phyloP scores from a whole-genome alignment of 805 yeast genomes.

The Ogataea salicorniae region DNA sequence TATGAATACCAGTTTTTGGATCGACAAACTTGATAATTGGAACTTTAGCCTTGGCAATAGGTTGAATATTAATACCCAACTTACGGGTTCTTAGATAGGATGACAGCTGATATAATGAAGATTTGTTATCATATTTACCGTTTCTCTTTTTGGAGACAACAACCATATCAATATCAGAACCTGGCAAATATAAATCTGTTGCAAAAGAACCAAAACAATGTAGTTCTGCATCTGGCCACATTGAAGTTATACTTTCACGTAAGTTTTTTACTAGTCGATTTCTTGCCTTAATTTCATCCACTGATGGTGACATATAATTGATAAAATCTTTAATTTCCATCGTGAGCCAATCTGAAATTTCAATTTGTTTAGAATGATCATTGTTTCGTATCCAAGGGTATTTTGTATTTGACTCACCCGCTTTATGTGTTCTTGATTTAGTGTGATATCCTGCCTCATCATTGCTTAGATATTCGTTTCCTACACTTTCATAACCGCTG shows the following conservation, averaged over 20 bases:
- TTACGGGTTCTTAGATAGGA: conserved; percentile 56
- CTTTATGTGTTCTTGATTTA: conserved; percentile 20
- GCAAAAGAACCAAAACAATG: conserved; percentile 94
- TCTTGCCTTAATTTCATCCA: conserved; percentile 62
- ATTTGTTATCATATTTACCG: conserved; percentile 56
- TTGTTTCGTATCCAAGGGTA: conserved; percentile 77
- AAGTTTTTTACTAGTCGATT: conserved; percentile 59
- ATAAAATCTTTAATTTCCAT: conserved; percentile 82
- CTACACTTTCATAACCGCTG: conserved; percentile 23
- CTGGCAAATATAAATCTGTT: conserved; percentile 87
- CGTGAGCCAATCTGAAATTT: conserved; percentile 82
- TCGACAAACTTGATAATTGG: conserved; percentile 93
- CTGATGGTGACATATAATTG: conserved; percentile 79
- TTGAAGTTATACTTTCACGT: conserved; percentile 41
- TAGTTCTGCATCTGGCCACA: conserved; percentile 78
- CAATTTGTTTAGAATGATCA: conserved; percentile 71
- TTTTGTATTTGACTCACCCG: conserved; percentile 29
- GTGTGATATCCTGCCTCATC: conserved; percentile 34
- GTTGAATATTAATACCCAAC: conserved; percentile 71
- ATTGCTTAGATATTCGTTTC: conserved; percentile 40
- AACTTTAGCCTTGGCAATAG: conserved; percentile 84
- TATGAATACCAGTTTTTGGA: conserved; percentile 59
- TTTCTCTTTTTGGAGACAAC: conserved; percentile 48
- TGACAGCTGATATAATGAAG: conserved; percentile 67
- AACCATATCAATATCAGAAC: conserved; percentile 94